These are phyloP conservation scores for Mrakia hoshinonis DNA, from an alignment of 768 basidiomycete species.

Conservation along the genomic window DNA sequence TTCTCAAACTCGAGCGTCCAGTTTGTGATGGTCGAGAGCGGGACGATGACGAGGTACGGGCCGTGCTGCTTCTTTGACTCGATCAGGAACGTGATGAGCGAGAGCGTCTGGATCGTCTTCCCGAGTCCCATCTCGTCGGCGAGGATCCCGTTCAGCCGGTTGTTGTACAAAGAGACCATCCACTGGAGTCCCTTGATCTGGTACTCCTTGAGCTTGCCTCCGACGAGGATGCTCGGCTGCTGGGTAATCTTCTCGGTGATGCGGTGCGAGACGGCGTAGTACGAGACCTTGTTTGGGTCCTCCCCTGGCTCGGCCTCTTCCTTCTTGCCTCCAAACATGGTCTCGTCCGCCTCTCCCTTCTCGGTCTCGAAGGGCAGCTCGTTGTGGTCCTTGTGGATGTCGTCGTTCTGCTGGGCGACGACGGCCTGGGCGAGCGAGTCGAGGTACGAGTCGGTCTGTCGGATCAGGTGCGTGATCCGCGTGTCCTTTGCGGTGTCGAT, in stretches of 20 bases:
- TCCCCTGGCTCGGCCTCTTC: slow-evolving; percentile 54
- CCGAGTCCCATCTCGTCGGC: slow-evolving; percentile 52
- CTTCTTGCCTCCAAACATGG: slow-evolving; percentile 44
- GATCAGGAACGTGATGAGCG: slow-evolving; percentile 83
- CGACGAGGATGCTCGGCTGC: slow-evolving; percentile 34
- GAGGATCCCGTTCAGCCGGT: slow-evolving; percentile 85
- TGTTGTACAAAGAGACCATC: slow-evolving; percentile 98
- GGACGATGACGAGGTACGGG: slow-evolving; percentile 90
- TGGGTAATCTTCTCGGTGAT: slow-evolving; percentile 72
- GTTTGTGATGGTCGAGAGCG: slow-evolving; percentile 91
- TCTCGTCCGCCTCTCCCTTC: slow-evolving; percentile 29
- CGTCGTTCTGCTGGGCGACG: slow-evolving; percentile 77
- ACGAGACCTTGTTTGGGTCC: slow-evolving; percentile 78
- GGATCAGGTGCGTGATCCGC: slow-evolving; percentile 88
- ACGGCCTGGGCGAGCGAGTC: slow-evolving; percentile 93
- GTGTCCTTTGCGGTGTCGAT: slow-evolving; percentile 99
- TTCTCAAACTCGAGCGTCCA: slow-evolving; percentile 96
- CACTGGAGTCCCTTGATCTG: slow-evolving; percentile 91
- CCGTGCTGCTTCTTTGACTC: slow-evolving; percentile 83
- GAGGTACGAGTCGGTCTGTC: slow-evolving; percentile 89
- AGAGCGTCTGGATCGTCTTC: slow-evolving; percentile 44
- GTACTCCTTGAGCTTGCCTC: slow-evolving; percentile 83
- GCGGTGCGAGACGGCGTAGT: slow-evolving; percentile 89
- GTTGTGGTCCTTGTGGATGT: slow-evolving; percentile 32
- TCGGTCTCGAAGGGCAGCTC: slow-evolving; percentile 39